phyloP scores from a whole-genome alignment of 345 rosid genomes.

The Linum trigynum region DNA sequence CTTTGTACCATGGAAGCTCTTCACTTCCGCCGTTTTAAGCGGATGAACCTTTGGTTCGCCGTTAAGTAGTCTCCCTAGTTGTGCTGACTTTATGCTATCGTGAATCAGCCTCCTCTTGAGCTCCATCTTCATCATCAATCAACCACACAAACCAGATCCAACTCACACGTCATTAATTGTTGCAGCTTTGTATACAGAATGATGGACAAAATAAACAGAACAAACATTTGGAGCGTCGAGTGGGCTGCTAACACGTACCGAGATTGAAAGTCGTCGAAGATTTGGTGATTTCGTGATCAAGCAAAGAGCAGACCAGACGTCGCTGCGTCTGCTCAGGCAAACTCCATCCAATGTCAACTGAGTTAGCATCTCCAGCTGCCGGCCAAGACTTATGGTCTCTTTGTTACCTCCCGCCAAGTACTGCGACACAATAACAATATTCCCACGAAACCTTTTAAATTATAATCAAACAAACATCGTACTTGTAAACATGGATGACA shows the following conservation, averaged over 20 bases:
- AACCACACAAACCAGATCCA: too few species aligned
- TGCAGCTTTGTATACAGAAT: neutral
- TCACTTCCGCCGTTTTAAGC: neutral
- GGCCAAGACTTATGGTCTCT: too few species aligned
- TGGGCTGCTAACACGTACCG: neutral
- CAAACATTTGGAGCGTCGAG: too few species aligned
- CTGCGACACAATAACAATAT: too few species aligned
- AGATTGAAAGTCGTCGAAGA: neutral
- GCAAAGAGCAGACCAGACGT: neutral
- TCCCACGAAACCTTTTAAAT: too few species aligned
- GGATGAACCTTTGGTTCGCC: neutral
- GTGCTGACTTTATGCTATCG: neutral
- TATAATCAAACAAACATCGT: too few species aligned
- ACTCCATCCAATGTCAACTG: neutral
- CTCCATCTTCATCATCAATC: too few species aligned
- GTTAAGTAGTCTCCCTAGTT: neutral
- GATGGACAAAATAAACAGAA: neutral
- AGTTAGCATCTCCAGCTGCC: too few species aligned
- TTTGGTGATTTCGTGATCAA: neutral
- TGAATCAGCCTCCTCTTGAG: too few species aligned
- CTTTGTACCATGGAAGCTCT: neutral
- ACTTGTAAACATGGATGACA: too few species aligned
- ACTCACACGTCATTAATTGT: too few species aligned
- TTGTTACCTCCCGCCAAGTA: too few species aligned
- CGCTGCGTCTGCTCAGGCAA: neutral